Base-by-base conservation (phyloP, 208 protist species). In the Tritrichomonas foetus region DNA sequence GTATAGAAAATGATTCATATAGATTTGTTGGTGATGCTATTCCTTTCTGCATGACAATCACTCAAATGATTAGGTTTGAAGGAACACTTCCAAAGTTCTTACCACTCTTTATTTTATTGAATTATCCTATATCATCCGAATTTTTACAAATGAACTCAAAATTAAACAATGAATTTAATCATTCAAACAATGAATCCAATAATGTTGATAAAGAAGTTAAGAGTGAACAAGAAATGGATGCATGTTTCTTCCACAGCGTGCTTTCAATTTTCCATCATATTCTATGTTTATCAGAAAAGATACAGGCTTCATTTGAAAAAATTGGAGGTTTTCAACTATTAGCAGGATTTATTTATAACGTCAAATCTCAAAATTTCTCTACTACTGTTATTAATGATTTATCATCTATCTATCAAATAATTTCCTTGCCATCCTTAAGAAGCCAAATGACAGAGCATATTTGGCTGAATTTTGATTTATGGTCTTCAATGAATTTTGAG, bases 241-340 rank as follows among this genome's bases (percentile, higher is more conserved):
- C n/a, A 27, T 20, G 25, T 16, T 39, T 89, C 0, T 57, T 89
- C 0, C 0, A 14, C 1, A 27, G 16, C 14, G 3, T 89, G 16
- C 36, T 89, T 0, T 16, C 57, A n/a, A 39, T 57, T 16, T 57
- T 89, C 2, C 0, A 49, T 33, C 0, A n/a, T 9, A 5, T 89
- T 20, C 30, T 89, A 1, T 27, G 33, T 27, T 39, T 89, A 39
- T 89, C 78, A 5, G 14, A 44, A 57, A 36, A 89, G 8, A 53
- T 89, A 20, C 47, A 89, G 39, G 1, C 53, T 13, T 14, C 33
- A 9, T 89, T 89, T 50, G 78, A 89, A 89, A 44, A 25, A 61
- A 89, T 89, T 89, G 78, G 47, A 11, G 78, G 78, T 39, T 89
- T 89, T 89, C 3, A 47, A 20, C 22, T 89, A 39, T 89, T 89